phyloP scores from a whole-genome alignment of 768 basidiomycete genomes.

The Cubamyces sp. region DNA sequence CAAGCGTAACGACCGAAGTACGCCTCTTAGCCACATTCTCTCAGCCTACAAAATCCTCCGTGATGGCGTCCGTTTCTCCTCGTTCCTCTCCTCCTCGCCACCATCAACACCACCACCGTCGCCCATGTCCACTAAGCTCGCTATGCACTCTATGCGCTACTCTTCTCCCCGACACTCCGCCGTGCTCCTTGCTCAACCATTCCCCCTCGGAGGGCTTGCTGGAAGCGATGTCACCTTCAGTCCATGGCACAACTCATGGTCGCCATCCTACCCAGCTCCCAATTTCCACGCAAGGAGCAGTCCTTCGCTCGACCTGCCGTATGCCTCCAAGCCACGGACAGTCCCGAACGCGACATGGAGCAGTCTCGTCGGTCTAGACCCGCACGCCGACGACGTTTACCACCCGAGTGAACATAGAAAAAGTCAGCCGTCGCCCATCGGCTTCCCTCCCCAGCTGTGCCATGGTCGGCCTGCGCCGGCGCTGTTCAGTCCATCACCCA shows the following conservation, averaged over 20 bases:
- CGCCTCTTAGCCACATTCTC: conserved; percentile 9
- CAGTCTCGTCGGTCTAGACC: background rate
- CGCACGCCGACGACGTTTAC: background rate
- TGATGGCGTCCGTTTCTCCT: background rate
- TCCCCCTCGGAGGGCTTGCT: background rate
- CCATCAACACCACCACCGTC: background rate
- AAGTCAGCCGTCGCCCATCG: conserved; percentile 7
- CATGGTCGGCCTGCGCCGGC: too few relatives aligned
- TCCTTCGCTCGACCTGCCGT: background rate
- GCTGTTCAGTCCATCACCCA: background rate
- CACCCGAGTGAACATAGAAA: background rate
- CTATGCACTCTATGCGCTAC: background rate
- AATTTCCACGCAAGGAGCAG: background rate
- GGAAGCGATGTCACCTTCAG: background rate
- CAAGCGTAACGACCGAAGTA: conserved; percentile 7
- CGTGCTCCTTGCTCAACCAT: background rate
- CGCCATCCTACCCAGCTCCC: background rate
- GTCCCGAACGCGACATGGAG: background rate
- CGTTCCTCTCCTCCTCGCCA: background rate
- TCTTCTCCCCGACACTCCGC: background rate
- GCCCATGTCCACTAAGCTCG: conserved; percentile 1
- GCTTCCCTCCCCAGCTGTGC: background rate
- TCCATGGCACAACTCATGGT: background rate
- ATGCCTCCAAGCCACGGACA: background rate
- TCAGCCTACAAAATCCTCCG: background rate